A percentile compares a stretch with the other conserved stretches of the same genome.
These are phyloP conservation scores for Limonium bicolor DNA, from an alignment of 148 eudicot species.

Conservation along the genomic window DNA sequence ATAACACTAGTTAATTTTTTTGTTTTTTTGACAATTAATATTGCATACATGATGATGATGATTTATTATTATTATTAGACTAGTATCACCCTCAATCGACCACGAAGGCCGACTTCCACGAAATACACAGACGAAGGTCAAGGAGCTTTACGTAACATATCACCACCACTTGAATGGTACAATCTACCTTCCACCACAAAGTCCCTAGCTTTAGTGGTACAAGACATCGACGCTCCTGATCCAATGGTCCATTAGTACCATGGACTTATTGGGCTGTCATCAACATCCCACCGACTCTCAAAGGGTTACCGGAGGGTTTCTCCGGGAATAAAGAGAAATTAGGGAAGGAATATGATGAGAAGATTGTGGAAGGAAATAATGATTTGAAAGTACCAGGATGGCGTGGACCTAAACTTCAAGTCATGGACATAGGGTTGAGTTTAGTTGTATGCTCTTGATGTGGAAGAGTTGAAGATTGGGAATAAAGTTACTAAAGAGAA, in stretches of 20 bases:
- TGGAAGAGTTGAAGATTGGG: constrained; percentile 39
- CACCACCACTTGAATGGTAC: constrained; percentile 66
- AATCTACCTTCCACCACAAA: constrained; percentile 45
- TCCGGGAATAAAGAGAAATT: constrained; percentile 39
- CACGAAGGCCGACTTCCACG: constrained; percentile 28
- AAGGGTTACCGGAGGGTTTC: constrained; percentile 65
- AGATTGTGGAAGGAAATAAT: constrained; percentile 45
- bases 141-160: constrained; percentile 21
- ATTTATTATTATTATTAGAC: constrained; percentile 17
- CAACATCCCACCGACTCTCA: constrained; percentile 45
- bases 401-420: constrained; percentile 32
- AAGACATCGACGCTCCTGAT: constrained; percentile 58
- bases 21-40: too few species aligned
- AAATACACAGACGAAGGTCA: constrained; percentile 59
- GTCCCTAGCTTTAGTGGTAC: constrained; percentile 50
- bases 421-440: constrained; percentile 56
- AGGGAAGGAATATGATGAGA: constrained; percentile 29
- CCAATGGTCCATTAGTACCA: constrained; percentile 40
- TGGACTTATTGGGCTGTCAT: constrained; percentile 65
- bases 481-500: constrained; percentile 73
- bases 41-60: not conserved
- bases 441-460: constrained; percentile 65
- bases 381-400: constrained; percentile 61
- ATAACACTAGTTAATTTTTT: too few species aligned
- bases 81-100: constrained; percentile 29